Evolutionary conservation across 108 stramenopile species (phyloP), one percentile per base, ranked within the genome.

Genomic region (Discostella pseudostelligera): DNA sequence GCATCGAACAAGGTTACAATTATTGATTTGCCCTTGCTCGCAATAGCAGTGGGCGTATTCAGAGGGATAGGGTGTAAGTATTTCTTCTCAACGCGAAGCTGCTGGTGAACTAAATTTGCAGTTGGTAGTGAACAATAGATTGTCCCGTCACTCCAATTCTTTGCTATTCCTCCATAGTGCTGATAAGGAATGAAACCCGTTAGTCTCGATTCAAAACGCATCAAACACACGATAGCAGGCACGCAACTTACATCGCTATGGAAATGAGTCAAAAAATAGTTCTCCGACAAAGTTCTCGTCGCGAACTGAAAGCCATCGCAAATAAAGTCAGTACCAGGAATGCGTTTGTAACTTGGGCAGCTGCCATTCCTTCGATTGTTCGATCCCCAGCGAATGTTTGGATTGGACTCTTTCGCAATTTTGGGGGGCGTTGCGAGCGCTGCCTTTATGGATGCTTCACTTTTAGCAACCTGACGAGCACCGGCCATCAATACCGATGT

Each of bases 261-360:
- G 59, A 88, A 89, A 56, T 89, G 88, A 14, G 88, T 87, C n/a
- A 89, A 44, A 59, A 81, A 92, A 74, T 97, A 96, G 39, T 91
- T 89, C 11, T 72, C 47, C n/a, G 87, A 86, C 24, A 88, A 59
- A 28, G 83, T 66, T 6, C 71, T 67, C 28, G 59, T 45, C 14
- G 29, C 39, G 28, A 16, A 78, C 22, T 60, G 40, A 53, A 72
- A 62, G 11, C 24, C 66, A 60, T 93, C 92, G 24, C 81, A 81
- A 29, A 88, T 75, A 68, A 93, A 89, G 47, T 93, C 92, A 0
- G 92, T 93, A 21, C 88, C 88, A 19, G 88, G 56, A 8, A 93
- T 93, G 22, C 75, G 71, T 53, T 93, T 93, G 84, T 87, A 90
- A 4, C 36, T 4, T 12, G 92, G 92, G 53, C 92, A 93, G 42